Conservation (phyloP, 352 stramenopile genomes). For the Plasmopara viticola region DNA sequence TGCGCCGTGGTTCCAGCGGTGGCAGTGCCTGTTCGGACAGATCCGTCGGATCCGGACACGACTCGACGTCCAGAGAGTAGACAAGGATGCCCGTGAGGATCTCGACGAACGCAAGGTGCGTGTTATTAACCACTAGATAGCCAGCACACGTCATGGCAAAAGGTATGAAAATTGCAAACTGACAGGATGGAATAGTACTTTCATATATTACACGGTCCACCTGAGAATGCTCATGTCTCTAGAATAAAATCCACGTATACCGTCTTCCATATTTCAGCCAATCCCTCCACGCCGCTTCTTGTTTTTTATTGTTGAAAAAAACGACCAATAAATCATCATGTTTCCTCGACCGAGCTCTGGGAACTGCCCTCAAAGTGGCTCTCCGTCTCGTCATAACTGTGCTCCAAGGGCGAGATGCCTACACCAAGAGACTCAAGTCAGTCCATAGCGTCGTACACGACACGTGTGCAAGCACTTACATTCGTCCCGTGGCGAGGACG, state of each 20-base stretch:
- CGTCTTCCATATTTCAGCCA: no score
- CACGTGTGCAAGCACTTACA: conserved; percentile 35
- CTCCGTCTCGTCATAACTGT: conserved; percentile 70
- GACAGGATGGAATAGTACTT: conserved; percentile 1
- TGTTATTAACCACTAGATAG: conserved; percentile 59
- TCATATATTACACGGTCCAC: conserved; percentile 4
- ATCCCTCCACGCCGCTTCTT: not conserved
- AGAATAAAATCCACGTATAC: no score
- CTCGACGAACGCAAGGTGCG: conserved; percentile 48
- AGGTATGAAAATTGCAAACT: not conserved
- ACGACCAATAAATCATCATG: conserved; percentile 27
- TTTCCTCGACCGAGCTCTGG: conserved; percentile 53
- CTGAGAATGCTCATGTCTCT: no score
- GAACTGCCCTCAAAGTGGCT: conserved; percentile 83
- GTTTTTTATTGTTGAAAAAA: conserved; percentile 13
- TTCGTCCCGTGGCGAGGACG: conserved; percentile 62
- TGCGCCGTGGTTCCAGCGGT: conserved; percentile 38
- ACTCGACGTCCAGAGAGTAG: conserved; percentile 24
- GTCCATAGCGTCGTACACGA: conserved; percentile 4
- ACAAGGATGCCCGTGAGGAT: conserved; percentile 47
- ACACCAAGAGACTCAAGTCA: conserved; percentile 3
- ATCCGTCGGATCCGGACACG: not conserved
- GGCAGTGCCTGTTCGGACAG: conserved; percentile 22
- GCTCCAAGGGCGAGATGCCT: conserved; percentile 73
- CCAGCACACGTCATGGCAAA: conserved; percentile 55